phyloP scores from a whole-genome alignment of 345 rosid genomes.

The Gossypioides kirkii region DNA sequence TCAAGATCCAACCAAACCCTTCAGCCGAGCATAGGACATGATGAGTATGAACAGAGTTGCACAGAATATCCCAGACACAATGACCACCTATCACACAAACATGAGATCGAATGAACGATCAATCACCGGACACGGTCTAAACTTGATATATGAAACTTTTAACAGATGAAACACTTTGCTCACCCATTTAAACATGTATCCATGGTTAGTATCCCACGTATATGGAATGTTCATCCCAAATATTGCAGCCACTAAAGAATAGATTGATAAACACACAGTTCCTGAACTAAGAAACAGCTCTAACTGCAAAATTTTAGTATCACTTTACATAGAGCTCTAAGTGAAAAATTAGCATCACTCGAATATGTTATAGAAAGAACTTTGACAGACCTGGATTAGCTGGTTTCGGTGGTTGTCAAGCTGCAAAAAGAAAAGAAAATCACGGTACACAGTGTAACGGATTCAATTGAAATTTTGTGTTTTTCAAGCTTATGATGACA shows the following conservation, averaged over 20 bases:
- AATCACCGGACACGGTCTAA: neutral
- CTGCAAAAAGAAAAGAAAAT: conserved; percentile 36
- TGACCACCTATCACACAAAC: conserved; percentile 51
- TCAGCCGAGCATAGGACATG: conserved; percentile 75
- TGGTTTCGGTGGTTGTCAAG: conserved; percentile 98
- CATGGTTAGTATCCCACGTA: conserved; percentile 62
- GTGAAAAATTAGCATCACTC: neutral
- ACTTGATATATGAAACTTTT: conserved; percentile 3
- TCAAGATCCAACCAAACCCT: conserved; percentile 90
- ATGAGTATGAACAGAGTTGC: conserved; percentile 42
- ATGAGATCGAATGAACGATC: neutral
- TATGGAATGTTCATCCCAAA: conserved; percentile 97
- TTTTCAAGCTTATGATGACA: neutral
- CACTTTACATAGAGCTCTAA: neutral
- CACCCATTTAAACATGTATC: conserved; percentile 87
- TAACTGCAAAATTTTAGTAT: conserved; percentile 39
- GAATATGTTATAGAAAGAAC: neutral
- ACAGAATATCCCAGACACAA: conserved; percentile 35
- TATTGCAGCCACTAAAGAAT: conserved; percentile 73
- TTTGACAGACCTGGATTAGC: conserved; percentile 71
- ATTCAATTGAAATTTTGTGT: neutral
- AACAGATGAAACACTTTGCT: conserved; percentile 8
- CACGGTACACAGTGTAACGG: neutral
- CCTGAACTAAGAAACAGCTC: conserved; percentile 76
- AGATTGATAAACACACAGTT: conserved; percentile 59